phyloP scores from a whole-genome alignment of 2,329 filamentous ascomycete species.

The Arthrobotrys musiformis region DNA sequence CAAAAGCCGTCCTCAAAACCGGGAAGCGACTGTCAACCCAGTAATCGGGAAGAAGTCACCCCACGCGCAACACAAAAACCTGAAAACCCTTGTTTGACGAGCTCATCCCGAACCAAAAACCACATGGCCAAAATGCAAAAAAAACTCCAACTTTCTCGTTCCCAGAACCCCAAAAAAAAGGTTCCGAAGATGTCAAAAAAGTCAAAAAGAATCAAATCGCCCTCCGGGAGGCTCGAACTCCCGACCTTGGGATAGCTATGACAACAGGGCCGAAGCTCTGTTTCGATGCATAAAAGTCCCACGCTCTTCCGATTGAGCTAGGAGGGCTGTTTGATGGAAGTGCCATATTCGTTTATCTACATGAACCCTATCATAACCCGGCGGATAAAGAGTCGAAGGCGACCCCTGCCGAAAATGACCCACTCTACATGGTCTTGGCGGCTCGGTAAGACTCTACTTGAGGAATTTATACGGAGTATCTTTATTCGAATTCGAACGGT shows the following conservation, averaged over 20 bases:
- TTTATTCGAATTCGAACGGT: no score
- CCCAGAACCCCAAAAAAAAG: neutral
- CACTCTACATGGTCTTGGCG: no score
- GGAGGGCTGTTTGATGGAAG: conserved; percentile 10
- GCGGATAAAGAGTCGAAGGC: no score
- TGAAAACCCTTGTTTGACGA: neutral
- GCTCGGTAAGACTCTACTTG: no score
- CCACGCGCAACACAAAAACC: neutral
- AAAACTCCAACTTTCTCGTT: neutral
- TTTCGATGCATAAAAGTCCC: conserved; percentile 47
- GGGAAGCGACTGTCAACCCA: no score
- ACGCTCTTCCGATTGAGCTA: conserved; percentile 52
- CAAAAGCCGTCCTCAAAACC: no score
- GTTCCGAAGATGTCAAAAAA: neutral
- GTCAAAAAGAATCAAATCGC: conserved; percentile 29
- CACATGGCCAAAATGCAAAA: neutral
- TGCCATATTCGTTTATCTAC: neutral
- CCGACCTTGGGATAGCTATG: conserved; percentile 37
- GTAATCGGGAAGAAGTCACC: no score
- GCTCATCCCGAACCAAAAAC: neutral
- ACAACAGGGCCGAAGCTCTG: neutral
- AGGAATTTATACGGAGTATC: no score
- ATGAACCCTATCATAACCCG: neutral
- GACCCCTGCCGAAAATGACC: no score
- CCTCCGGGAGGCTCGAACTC: conserved; percentile 51